phyloP scores from a whole-genome alignment of 2,329 filamentous ascomycete genomes.

The Cladorrhinum sp. region DNA sequence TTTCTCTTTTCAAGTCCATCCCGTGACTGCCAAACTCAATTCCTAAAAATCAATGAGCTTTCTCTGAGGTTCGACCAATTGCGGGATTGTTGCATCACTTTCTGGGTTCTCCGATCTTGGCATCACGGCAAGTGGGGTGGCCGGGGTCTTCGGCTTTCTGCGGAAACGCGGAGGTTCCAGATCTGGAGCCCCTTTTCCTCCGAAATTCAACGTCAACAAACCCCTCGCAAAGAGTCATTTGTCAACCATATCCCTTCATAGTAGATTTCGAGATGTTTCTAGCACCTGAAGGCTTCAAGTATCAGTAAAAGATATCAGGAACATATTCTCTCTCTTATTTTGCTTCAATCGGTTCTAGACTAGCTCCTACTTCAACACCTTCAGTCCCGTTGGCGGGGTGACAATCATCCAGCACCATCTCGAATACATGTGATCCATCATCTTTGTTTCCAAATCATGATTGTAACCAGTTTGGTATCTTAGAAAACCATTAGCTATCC shows the following conservation, averaged over 20 bases:
- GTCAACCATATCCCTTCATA: neutral
- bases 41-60: neutral
- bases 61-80: neutral
- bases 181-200: slow-evolving; percentile 1
- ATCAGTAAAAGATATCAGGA: too few species aligned
- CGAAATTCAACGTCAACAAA: slow-evolving; percentile 5
- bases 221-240: too few species aligned
- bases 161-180: neutral
- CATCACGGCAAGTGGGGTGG: slow-evolving; percentile 3
- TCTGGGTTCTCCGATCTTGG: slow-evolving; percentile 12
- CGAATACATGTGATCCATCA: too few species aligned
- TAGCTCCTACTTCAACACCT: too few species aligned
- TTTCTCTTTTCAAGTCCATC: neutral
- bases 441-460: too few species aligned
- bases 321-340: too few species aligned
- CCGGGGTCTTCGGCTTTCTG: neutral
- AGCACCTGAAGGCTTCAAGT: too few species aligned
- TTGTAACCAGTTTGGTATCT: too few species aligned
- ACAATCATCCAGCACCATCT: too few species aligned
- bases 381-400: too few species aligned
- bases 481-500: too few species aligned
- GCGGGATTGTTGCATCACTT: slow-evolving; percentile 12
- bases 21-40: neutral
- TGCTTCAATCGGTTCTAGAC: too few species aligned
- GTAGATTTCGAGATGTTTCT: neutral